Percentiles rank a stretch among this genome's conserved stretches.
Conservation (phyloP, 1,139 yeast genomes). For the Arxiozyma telluris region DNA sequence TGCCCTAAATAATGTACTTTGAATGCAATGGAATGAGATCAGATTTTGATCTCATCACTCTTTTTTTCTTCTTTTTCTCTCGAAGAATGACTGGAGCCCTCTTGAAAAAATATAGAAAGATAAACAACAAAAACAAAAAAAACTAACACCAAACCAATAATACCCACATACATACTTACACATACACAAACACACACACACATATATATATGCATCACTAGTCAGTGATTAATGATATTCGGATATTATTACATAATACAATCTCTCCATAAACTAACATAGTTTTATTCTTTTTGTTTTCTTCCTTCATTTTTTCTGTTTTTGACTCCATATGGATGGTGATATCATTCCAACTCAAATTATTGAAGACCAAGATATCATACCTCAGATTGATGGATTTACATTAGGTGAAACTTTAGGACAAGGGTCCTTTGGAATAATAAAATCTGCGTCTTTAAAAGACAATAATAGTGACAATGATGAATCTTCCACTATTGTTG, state of each 20-base stretch:
- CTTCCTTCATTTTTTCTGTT: background rate
- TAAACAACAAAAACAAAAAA: background rate
- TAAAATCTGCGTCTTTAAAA: conserved; percentile 31
- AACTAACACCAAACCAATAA: too few relatives aligned
- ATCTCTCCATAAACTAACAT: background rate
- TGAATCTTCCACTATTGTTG: conserved; percentile 35
- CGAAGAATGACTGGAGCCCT: background rate
- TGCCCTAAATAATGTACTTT: too few relatives aligned
- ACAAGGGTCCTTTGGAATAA: conserved; percentile 41
- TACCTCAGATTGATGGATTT: conserved; percentile 34
- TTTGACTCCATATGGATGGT: background rate
- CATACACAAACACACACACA: too few relatives aligned
- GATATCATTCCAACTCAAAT: conserved; percentile 1
- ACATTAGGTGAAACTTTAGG: conserved; percentile 37
- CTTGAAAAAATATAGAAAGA: background rate
- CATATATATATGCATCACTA: background rate
- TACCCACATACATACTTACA: background rate
- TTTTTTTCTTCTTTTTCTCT: background rate
- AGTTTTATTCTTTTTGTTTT: too few relatives aligned
- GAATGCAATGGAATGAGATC: background rate
- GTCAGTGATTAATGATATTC: background rate
- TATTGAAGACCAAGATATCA: background rate
- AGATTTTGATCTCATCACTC: background rate
- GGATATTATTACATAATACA: background rate
- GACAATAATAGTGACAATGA: conserved; percentile 5